Evolutionary conservation across 129 eudicot species (phyloP), one percentile per base, ranked within the genome.

Genomic region (Scalesia atractyloides): DNA sequence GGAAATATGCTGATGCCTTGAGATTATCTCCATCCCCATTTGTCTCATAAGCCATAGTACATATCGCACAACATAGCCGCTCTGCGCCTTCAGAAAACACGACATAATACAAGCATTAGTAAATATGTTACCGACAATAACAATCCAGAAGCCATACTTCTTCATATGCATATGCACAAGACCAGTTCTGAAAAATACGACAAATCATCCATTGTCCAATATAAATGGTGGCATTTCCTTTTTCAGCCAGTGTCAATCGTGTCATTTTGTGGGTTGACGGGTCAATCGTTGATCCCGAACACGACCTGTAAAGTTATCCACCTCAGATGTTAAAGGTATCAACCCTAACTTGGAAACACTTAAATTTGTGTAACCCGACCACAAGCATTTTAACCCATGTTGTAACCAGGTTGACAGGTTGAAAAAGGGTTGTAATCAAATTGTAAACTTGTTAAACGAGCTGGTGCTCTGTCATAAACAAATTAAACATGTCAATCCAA

Each of bases 21-120:
- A 56, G 39, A 56, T 44, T 17, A 17, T 57, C 80, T 6, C 19
- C 80, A 30, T 67, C 74, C 74, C 5, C 52, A 46, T 56, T 56
- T n/a, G 80, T 66, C 60, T 66, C 68, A 66, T 76, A 57, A 76
- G 74, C 80, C 60, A 54, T 68, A 56, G 62, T 67, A 57, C 74
- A 46, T 39, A 76, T 56, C 39, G n/a, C 49, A 76, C 68, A 57
- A 26, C 74, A 43, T 22, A 64, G 57, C 62, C 0, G 69, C 49
- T 46, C 60, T 48, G 30, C 51, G 47, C 39, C 74, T 54, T 76
- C 69, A 76, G 2, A 56, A 57, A 9, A 76, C 60, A 43, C 19
- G 5, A 18, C 47, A 39, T 48, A 44, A 13, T 18, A 66, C 33
- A 8, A 56, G 37, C 67, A 37, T 75, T 75, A 75, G 73, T 24